Evolutionary conservation across 2,329 filamentous ascomycete genomes (phyloP).

Genomic region (Xylariaceae sp.): DNA sequence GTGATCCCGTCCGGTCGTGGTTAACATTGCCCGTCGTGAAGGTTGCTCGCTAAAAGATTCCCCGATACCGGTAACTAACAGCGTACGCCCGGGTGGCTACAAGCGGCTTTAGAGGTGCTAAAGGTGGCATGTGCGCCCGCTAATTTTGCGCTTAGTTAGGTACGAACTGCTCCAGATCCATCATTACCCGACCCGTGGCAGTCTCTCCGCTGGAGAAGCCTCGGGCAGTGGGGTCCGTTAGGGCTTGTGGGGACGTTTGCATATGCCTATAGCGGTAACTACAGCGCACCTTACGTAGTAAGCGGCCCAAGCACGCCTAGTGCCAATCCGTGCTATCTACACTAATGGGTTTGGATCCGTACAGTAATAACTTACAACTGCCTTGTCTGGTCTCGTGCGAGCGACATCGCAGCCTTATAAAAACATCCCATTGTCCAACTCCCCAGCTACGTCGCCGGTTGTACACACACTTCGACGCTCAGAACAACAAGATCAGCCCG

Average conservation of each 20-base stretch:
- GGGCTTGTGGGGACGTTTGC: background rate
- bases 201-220: background rate
- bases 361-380: background rate
- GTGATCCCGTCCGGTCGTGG: no score
- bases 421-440: conserved; percentile 18
- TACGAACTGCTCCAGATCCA: background rate
- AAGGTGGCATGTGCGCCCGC: no score
- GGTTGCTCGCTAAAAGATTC: no score
- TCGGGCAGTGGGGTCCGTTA: background rate
- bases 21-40: no score
- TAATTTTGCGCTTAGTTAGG: no score
- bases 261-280: background rate
- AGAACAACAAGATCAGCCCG: background rate
- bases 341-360: background rate
- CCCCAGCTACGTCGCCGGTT: conserved; percentile 15
- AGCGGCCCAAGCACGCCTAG: background rate
- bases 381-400: conserved; percentile 6
- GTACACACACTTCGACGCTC: conserved; percentile 13
- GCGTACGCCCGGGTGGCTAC: no score
- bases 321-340: background rate
- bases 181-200: background rate
- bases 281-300: background rate
- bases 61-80: no score
- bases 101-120: no score
- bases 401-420: conserved; percentile 14